A percentile compares a stretch with the other conserved stretches of the same genome.
These are phyloP conservation scores for Didymella arachidicola DNA, from an alignment of 2,329 filamentous ascomycete genomes.

Conservation along the genomic window DNA sequence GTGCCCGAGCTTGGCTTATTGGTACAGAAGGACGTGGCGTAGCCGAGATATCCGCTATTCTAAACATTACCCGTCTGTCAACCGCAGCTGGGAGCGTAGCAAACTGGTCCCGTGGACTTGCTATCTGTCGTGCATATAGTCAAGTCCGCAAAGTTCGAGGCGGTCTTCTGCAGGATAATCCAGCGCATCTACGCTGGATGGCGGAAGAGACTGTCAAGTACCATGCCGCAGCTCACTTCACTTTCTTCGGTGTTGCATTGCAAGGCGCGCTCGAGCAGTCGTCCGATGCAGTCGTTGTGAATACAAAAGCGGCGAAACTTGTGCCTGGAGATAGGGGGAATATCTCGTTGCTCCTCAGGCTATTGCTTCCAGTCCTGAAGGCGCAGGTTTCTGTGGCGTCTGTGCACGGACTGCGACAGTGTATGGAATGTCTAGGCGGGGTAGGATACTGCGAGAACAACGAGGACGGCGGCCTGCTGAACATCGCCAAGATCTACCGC, in stretches of 20 bases:
- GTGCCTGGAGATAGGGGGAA: conserved; percentile 32
- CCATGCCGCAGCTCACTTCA: conserved; percentile 63
- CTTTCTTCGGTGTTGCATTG: conserved; percentile 62
- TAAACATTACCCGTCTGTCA: conserved; percentile 72
- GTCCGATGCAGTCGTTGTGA: conserved; percentile 34
- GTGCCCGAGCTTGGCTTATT: conserved; percentile 61
- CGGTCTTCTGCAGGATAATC: conserved; percentile 59
- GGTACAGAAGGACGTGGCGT: conserved; percentile 72
- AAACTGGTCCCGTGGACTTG: conserved; percentile 64
- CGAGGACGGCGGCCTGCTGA: conserved; percentile 65
- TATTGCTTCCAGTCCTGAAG: conserved; percentile 41
- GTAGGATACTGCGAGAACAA: conserved; percentile 71
- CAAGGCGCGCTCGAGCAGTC: conserved; percentile 63
- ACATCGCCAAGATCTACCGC: conserved; percentile 70
- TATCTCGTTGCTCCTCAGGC: conserved; percentile 27
- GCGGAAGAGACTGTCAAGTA: conserved; percentile 65
- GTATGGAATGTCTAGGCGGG: conserved; percentile 71
- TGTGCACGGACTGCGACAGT: conserved; percentile 60
- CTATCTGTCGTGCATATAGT: conserved; percentile 65
- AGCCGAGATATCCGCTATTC: conserved; percentile 70
- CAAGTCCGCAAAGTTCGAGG: conserved; percentile 62
- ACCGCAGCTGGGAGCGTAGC: conserved; percentile 63
- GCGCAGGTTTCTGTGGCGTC: conserved; percentile 36
- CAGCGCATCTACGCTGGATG: conserved; percentile 66
- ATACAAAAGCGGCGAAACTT: conserved; percentile 30